Percentiles rank a stretch among this genome's conserved stretches.
Conservation (phyloP, 257 asterid genomes). For the Ligustrum vulgare region DNA sequence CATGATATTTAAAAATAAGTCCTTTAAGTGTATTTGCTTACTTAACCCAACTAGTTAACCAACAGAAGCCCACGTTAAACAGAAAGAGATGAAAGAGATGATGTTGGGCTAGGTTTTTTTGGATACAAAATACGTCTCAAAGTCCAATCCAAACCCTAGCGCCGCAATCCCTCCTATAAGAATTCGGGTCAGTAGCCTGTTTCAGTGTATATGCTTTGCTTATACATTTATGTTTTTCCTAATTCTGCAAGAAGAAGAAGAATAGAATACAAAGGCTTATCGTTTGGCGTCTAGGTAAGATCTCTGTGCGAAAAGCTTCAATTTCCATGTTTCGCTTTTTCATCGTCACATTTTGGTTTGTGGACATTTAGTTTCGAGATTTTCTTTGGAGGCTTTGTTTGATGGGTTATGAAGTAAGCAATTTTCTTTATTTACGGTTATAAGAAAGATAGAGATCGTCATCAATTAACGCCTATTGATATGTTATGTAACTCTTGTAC, state of each 20-base stretch:
- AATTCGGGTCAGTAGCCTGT: neutral
- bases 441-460: too few relatives aligned
- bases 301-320: neutral
- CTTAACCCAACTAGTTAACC: too few relatives aligned
- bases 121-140: too few relatives aligned
- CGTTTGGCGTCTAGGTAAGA: neutral
- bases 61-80: too few relatives aligned
- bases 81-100: too few relatives aligned
- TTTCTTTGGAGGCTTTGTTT: neutral
- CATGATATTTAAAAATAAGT: too few relatives aligned
- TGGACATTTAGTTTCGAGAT: neutral
- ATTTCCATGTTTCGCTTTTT: neutral
- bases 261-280: neutral
- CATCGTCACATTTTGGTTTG: neutral
- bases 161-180: neutral
- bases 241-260: neutral
- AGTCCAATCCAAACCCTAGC: neutral
- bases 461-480: too few relatives aligned
- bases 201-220: neutral
- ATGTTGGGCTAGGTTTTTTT: too few relatives aligned
- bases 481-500: too few relatives aligned
- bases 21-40: too few relatives aligned
- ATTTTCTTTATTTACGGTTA: neutral
- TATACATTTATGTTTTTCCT: neutral
- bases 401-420: neutral